Conservation (phyloP, 495 filamentous ascomycete species). For the Cudoniella acicularis region DNA sequence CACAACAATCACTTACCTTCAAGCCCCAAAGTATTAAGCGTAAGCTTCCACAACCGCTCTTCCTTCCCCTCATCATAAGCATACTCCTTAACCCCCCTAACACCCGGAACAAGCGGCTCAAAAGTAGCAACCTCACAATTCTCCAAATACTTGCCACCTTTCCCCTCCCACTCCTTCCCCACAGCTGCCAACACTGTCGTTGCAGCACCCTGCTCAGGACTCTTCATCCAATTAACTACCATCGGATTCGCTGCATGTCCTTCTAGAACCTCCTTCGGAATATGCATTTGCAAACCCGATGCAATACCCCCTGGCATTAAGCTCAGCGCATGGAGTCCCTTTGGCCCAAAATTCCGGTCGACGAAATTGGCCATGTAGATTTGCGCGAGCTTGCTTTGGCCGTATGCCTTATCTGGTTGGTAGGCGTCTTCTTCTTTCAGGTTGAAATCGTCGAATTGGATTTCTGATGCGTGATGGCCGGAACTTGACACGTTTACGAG, state of each 20-base stretch:
- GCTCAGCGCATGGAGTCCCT: constrained; percentile 37
- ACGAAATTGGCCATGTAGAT: constrained; percentile 44
- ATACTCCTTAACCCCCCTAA: not conserved
- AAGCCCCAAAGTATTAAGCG: not conserved
- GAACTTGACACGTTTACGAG: constrained; percentile 35
- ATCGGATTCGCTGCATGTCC: constrained; percentile 5
- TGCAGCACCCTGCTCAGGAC: constrained; percentile 33
- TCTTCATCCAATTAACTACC: constrained; percentile 29
- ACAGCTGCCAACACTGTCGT: constrained; percentile 45
- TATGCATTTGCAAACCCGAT: constrained; percentile 19
- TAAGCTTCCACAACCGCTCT: not conserved
- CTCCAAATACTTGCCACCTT: constrained; percentile 44
- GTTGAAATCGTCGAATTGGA: constrained; percentile 4
- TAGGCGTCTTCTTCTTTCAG: constrained; percentile 18
- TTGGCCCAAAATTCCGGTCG: constrained; percentile 33
- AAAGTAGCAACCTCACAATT: constrained; percentile 1
- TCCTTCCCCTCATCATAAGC: not conserved
- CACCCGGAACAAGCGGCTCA: not conserved
- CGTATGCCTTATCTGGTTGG: constrained; percentile 38
- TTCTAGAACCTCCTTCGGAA: constrained; percentile 22
- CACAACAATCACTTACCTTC: not conserved
- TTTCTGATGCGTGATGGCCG: constrained; percentile 43
- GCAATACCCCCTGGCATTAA: constrained; percentile 39
- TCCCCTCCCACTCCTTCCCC: constrained; percentile 29
- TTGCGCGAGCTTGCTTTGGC: constrained; percentile 48